A percentile compares a stretch with the other conserved stretches of the same genome.
These are phyloP conservation scores for Tetracladium setigerum DNA, from an alignment of 495 filamentous ascomycete genomes.

Conservation along the genomic window DNA sequence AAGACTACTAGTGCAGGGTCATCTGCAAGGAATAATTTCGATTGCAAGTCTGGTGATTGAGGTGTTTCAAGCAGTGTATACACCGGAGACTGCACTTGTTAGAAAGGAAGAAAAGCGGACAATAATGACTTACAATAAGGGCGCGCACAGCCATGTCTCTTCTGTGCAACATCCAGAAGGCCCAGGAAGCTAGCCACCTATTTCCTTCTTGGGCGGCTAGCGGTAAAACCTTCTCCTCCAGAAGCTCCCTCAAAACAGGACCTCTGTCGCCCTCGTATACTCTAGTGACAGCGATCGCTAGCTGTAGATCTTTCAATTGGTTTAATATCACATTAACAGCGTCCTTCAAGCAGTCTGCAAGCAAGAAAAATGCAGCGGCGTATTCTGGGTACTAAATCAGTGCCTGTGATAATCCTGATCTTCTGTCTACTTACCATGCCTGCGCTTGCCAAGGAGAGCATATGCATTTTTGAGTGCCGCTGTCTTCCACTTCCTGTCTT, in stretches of 20 bases:
- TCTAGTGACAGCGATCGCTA: constrained; percentile 83
- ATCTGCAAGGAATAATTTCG: constrained; percentile 76
- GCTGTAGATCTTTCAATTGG: constrained; percentile 79
- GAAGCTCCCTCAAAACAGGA: constrained; percentile 60
- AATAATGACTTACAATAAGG: constrained; percentile 49
- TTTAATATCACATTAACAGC: constrained; percentile 78
- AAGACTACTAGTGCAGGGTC: constrained; percentile 84
- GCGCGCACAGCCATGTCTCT: constrained; percentile 80
- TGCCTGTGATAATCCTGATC: not conserved
- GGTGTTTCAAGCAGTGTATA: constrained; percentile 60
- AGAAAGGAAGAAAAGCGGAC: not conserved
- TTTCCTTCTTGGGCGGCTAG: constrained; percentile 76
- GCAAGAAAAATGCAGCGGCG: constrained; percentile 89
- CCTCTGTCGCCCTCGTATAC: constrained; percentile 85
- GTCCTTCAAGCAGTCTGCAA: constrained; percentile 79
- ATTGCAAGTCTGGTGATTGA: constrained; percentile 51
- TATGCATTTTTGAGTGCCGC: constrained; percentile 95
- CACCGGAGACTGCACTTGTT: constrained; percentile 55
- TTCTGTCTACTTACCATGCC: constrained; percentile 57
- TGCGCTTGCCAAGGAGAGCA: constrained; percentile 83
- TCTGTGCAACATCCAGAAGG: constrained; percentile 84
- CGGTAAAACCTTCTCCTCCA: constrained; percentile 73
- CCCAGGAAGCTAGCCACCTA: constrained; percentile 93
- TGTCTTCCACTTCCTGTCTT: constrained; percentile 77
- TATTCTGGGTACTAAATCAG: constrained; percentile 54